phyloP scores from a whole-genome alignment of 768 basidiomycete species.

The Psilocybe cyanescens region DNA sequence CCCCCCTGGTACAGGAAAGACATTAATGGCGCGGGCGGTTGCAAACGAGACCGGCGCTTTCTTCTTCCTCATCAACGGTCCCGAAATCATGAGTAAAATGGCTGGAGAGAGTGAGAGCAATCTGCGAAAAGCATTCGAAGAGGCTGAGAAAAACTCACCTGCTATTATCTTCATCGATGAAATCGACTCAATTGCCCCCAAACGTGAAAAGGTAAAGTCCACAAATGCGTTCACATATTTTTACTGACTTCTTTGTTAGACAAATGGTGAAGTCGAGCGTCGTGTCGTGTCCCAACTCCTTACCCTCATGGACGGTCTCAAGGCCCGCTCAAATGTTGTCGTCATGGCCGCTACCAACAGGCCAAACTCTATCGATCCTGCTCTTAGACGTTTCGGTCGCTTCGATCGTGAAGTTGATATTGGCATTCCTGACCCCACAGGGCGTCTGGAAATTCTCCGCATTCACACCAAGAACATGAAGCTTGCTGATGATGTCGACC shows the following conservation, averaged over 20 bases:
- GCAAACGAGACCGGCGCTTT: conserved; percentile 99
- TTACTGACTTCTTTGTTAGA: conserved; percentile 47
- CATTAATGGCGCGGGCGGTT: conserved; percentile 98
- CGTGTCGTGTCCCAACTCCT: conserved; percentile 98
- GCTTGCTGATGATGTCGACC: conserved; percentile 92
- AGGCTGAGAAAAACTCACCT: conserved; percentile 99
- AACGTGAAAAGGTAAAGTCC: conserved; percentile 92
- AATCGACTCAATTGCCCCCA: conserved; percentile 98
- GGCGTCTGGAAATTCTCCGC: conserved; percentile 96
- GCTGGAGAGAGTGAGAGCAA: conserved; percentile 99
- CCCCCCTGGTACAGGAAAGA: conserved; percentile 99
- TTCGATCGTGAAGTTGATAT: conserved; percentile 99
- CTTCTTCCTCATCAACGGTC: conserved; percentile 99
- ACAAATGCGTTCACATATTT: conserved; percentile 11
- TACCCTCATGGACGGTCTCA: conserved; percentile 98
- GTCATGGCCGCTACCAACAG: conserved; percentile 99
- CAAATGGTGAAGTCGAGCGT: conserved; percentile 99
- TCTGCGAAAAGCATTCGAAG: conserved; percentile 97
- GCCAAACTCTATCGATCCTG: conserved; percentile 99
- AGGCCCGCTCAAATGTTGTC: conserved; percentile 98
- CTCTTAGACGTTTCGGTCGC: conserved; percentile 97
- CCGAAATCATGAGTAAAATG: conserved; percentile 99
- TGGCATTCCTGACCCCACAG: conserved; percentile 98
- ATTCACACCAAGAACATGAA: conserved; percentile 99
- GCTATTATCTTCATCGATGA: conserved; percentile 99